Conservation (phyloP, 2,329 filamentous ascomycete genomes). For the Xylariaceae sp. region DNA sequence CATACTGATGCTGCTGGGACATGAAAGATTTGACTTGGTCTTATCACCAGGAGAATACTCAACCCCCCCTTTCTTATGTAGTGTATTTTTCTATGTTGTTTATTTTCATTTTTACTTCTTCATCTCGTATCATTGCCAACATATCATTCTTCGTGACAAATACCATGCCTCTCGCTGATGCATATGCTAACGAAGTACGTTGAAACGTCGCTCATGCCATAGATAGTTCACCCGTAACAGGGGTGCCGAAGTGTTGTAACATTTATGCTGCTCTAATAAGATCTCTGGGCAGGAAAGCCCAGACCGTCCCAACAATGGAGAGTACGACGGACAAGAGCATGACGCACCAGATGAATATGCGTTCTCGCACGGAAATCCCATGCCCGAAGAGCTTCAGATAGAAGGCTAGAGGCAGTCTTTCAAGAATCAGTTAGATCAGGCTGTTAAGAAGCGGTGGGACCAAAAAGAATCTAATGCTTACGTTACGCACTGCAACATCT, state of each 20-base stretch:
- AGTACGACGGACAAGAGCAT: slow-evolving; percentile 70
- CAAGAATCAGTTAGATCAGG: neutral
- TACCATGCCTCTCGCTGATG: neutral
- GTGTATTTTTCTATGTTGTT: no score
- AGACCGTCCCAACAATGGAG: slow-evolving; percentile 78
- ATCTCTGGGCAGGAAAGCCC: slow-evolving; percentile 83
- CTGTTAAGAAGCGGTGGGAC: neutral
- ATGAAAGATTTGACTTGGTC: no score
- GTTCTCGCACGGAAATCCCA: slow-evolving; percentile 67
- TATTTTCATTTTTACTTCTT: no score
- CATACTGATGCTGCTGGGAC: no score
- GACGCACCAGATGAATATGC: slow-evolving; percentile 66
- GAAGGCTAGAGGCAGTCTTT: slow-evolving; percentile 75
- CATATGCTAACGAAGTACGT: neutral
- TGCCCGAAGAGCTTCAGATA: slow-evolving; percentile 86
- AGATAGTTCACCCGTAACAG: neutral
- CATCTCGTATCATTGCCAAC: neutral
- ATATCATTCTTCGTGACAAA: neutral
- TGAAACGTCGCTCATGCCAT: neutral
- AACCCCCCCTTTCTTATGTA: neutral
- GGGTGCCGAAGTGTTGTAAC: neutral
- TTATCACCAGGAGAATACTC: no score
- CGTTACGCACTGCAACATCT: no score
- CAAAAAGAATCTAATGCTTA: slow-evolving; percentile 35
- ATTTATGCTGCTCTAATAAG: slow-evolving; percentile 57